Percentiles rank a stretch among this genome's conserved stretches.
These are phyloP conservation scores for Skeletonema tropicum DNA, from an alignment of 108 stramenopile species.

Conservation along the genomic window DNA sequence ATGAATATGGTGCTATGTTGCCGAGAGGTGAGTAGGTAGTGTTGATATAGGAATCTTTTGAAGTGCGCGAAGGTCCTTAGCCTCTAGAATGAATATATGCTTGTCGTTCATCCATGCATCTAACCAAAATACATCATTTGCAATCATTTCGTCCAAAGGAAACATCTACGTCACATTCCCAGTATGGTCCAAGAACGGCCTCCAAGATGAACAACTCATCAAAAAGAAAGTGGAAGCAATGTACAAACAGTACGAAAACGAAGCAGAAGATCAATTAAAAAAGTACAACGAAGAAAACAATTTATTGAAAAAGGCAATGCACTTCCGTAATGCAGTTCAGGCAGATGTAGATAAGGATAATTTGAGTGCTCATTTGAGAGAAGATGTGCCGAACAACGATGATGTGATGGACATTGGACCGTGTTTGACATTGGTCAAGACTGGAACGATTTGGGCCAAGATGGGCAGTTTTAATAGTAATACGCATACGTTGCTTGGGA, in stretches of 20 bases:
- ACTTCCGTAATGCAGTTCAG: conserved; percentile 14
- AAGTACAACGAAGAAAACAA: conserved; percentile 7
- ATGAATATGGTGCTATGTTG: not conserved
- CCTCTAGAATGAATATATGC: too few species aligned
- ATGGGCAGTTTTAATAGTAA: not conserved
- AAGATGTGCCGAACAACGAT: not conserved
- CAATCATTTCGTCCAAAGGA: not conserved
- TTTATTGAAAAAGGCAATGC: conserved; percentile 24
- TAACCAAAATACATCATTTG: not conserved
- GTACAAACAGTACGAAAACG: not conserved
- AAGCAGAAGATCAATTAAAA: not conserved
- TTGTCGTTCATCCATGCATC: not conserved
- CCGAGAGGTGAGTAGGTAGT: not conserved
- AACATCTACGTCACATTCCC: conserved; percentile 4
- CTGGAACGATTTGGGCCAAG: conserved; percentile 18
- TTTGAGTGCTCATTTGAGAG: not conserved
- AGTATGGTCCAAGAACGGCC: conserved; percentile 1
- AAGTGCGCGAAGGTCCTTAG: too few species aligned
- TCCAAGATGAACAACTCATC: not conserved
- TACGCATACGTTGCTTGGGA: conserved; percentile 2
- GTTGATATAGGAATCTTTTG: not conserved
- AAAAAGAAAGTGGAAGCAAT: not conserved
- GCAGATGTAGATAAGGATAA: conserved; percentile 5
- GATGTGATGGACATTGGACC: conserved; percentile 12
- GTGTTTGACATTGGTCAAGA: not conserved